Evolutionary conservation across 192 early-diverging fungal species (phyloP).

Genomic region (Funneliformis geosporum): DNA sequence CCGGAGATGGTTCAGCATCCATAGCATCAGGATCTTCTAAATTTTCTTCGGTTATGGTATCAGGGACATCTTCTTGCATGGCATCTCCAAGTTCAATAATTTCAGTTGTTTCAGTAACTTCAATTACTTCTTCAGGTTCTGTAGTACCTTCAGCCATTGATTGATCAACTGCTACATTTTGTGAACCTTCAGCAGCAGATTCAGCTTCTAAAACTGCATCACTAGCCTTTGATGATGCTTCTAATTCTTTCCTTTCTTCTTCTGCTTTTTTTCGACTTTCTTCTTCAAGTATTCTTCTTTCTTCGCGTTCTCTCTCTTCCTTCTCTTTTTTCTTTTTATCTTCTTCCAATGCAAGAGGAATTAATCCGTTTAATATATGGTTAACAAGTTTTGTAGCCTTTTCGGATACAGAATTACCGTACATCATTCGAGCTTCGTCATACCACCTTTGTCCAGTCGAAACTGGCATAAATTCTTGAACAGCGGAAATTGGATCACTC

Average conservation of each 20-base stretch:
- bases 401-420: constrained; percentile 60
- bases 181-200: constrained; percentile 11
- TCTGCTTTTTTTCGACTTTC: constrained; percentile 49
- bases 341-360: constrained; percentile 78
- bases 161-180: constrained; percentile 3
- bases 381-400: constrained; percentile 62
- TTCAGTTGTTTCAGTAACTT: constrained; percentile 41
- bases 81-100: constrained; percentile 34
- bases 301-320: constrained; percentile 56
- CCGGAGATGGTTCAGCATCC: constrained; percentile 7
- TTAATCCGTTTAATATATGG: constrained; percentile 66
- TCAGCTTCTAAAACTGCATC: constrained; percentile 34
- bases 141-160: constrained; percentile 10
- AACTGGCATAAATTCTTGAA: constrained; percentile 71
- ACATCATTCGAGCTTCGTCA: constrained; percentile 84
- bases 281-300: constrained; percentile 57
- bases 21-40: constrained; percentile 32
- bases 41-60: constrained; percentile 36
- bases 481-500: constrained; percentile 50
- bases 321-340: constrained; percentile 52
- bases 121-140: constrained; percentile 36
- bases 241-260: constrained; percentile 48
- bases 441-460: constrained; percentile 80
- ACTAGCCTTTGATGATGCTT: constrained; percentile 40
- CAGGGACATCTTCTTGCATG: constrained; percentile 35